These are phyloP conservation scores for Alternaria infectoria DNA, from an alignment of 2,329 filamentous ascomycete genomes.

Conservation along the genomic window DNA sequence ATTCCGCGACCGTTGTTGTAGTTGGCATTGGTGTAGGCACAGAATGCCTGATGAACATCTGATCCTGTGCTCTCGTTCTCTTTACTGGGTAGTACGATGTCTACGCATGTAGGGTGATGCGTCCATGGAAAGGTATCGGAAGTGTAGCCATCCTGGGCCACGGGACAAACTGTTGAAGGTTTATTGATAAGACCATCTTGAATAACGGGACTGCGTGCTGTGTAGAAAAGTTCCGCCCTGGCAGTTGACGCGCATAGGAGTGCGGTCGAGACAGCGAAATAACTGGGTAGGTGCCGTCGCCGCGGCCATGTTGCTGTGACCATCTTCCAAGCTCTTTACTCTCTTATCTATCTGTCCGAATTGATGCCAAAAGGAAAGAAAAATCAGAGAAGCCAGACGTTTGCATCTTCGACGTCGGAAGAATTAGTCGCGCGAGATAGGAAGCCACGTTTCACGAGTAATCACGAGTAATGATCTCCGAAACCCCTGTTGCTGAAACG, in stretches of 20 bases:
- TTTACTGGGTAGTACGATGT: conserved; percentile 13
- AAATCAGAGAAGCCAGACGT: not conserved
- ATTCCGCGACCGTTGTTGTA: conserved; percentile 39
- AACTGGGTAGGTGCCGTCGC: not conserved
- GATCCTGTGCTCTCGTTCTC: conserved; percentile 8
- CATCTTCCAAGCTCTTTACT: conserved; percentile 6
- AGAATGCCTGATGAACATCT: conserved; percentile 22
- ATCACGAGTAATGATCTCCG: conserved; percentile 15
- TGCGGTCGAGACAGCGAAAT: not conserved
- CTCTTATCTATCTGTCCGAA: too few relatives aligned
- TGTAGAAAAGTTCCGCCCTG: conserved; percentile 22
- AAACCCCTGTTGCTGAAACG: conserved; percentile 19
- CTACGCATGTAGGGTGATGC: conserved; percentile 34
- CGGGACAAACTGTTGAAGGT: conserved; percentile 25
- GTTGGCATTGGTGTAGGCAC: conserved; percentile 33
- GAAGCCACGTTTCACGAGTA: conserved; percentile 28
- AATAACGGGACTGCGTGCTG: conserved; percentile 23
- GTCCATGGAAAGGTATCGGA: conserved; percentile 39
- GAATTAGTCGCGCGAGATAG: not conserved
- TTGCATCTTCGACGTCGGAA: not conserved
- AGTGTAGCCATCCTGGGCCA: conserved; percentile 30
- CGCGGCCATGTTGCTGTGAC: not conserved
- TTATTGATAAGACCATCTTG: conserved; percentile 26
- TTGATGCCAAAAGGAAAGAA: not conserved
- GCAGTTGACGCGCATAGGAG: conserved; percentile 7